Percentiles rank a stretch among this genome's conserved stretches.
phyloP scores from a whole-genome alignment of 805 yeast species.

The Wickerhamiella shivajii region DNA sequence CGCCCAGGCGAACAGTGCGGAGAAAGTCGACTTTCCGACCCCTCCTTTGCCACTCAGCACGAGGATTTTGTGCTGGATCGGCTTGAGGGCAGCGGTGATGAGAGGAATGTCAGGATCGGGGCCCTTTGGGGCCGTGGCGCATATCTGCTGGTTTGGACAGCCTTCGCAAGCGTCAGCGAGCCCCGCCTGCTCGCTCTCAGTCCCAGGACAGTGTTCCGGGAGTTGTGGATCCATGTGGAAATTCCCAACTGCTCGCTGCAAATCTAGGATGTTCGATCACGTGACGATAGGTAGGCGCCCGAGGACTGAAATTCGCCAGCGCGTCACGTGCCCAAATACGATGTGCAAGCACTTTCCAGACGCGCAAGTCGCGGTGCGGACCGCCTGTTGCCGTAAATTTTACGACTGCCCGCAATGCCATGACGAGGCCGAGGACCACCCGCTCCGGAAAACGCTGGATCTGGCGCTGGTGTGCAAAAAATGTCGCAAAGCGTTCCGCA shows the following conservation, averaged over 20 bases:
- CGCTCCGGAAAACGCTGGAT: conserved; percentile 21
- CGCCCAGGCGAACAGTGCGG: conserved; percentile 95
- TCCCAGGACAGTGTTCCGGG: conserved; percentile 98
- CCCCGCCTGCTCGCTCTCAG: conserved; percentile 89
- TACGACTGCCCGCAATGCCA: conserved; percentile 26
- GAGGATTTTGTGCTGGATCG: conserved; percentile 60
- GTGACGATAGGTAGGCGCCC: no score
- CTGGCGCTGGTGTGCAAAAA: conserved; percentile 23
- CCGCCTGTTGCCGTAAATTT: conserved; percentile 22
- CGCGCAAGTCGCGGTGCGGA: conserved; percentile 25
- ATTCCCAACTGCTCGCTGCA: no score
- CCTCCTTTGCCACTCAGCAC: conserved; percentile 61
- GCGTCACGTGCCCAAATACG: background rate
- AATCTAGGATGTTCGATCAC: no score
- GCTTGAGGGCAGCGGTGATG: conserved; percentile 51
- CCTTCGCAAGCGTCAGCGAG: conserved; percentile 87
- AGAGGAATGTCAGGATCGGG: conserved; percentile 87
- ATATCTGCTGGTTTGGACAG: conserved; percentile 84
- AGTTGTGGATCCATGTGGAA: conserved; percentile 40
- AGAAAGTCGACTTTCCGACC: conserved; percentile 93
- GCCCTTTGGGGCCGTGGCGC: conserved; percentile 70
- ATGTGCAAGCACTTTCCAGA: conserved; percentile 23
- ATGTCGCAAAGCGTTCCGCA: conserved; percentile 24
- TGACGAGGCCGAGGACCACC: conserved; percentile 20
- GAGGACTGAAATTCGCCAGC: no score